These are phyloP conservation scores for Ascochyta clinopodiicola DNA, from an alignment of 2,329 filamentous ascomycete species.

Conservation along the genomic window DNA sequence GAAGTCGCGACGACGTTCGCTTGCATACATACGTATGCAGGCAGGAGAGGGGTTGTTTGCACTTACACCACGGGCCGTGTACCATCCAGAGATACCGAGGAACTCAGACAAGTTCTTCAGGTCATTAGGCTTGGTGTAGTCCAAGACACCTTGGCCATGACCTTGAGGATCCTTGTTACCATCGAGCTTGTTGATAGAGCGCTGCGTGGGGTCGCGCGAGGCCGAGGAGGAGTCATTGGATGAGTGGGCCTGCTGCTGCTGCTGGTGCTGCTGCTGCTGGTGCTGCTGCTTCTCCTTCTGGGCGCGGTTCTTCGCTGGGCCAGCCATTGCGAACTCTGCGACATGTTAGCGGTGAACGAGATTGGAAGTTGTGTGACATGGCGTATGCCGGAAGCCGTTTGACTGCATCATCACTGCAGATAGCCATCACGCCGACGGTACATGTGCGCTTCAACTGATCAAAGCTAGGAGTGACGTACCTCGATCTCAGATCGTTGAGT, in stretches of 20 bases:
- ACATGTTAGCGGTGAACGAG: slow-evolving; percentile 26
- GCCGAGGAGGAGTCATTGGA: slow-evolving; percentile 34
- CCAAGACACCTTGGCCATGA: slow-evolving; percentile 7
- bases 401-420: not conserved
- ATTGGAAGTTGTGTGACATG: slow-evolving; percentile 2
- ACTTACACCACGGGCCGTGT: slow-evolving; percentile 48
- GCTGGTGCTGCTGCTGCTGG: too few relatives aligned
- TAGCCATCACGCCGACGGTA: not conserved
- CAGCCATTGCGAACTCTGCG: slow-evolving; percentile 44
- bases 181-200: slow-evolving; percentile 40
- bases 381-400: not conserved
- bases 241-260: slow-evolving; percentile 24
- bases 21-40: slow-evolving; percentile 12
- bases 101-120: slow-evolving; percentile 48
- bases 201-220: slow-evolving; percentile 34
- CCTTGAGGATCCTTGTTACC: slow-evolving; percentile 43
- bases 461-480: slow-evolving; percentile 17
- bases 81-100: slow-evolving; percentile 45
- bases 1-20: slow-evolving; percentile 11
- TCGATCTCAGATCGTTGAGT: slow-evolving; percentile 17
- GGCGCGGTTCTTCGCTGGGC: slow-evolving; percentile 44
- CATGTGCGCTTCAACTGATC: not conserved
- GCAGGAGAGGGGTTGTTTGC: slow-evolving; percentile 20
- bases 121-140: slow-evolving; percentile 37
- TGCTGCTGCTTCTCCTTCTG: slow-evolving; percentile 35